Base-by-base conservation (phyloP, 768 basidiomycete genomes). In the Termitomyces bulborhizus region DNA sequence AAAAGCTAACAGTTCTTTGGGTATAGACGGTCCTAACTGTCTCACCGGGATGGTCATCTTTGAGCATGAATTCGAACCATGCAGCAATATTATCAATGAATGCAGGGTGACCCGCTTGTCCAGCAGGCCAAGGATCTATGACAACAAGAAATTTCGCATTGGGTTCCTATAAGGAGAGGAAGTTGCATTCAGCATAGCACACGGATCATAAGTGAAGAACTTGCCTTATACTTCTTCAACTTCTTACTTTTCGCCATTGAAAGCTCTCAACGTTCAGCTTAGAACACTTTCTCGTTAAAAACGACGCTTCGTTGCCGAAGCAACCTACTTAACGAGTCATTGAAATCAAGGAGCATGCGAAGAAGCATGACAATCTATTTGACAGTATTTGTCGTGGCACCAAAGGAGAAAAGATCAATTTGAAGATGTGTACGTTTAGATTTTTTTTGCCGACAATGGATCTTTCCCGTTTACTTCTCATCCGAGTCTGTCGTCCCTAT, bases 41-140 rank as follows among this genome's bases (percentile, higher is more conserved):
- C 5, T 64, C 58, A 8, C 60, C 62, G 7, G 66, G 68, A 56
- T 68, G 66, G 4, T 66, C 60, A 1, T 67, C 66, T 32, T 50
- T 54, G 1, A 74, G 54, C 73, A 74, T 73, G n/a, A 65, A 46
- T 34, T 68, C 65, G 24, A 74, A 69, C 73, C 73, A 74, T 27
- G 60, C 64, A 12, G 65, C 66, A 11, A 72, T 63, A 42, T 68
- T 66, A 39, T 69, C 65, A 31, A 69, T 57, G 41, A 68, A 66
- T 9, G 51, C 56, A 7, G 54, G 53, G 8, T 61, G 56, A 11
- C 51, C 45, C 31, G 63, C 49, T 16, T 48, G 52, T 3, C 65
- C 65, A n/a, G 27, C 18, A 47, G 54, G 54, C 71, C 71, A 71
- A 26, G 70, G 67, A 21, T 69, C 62, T 0, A 67, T 60, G 2